Base-by-base conservation (phyloP, 2,329 filamentous ascomycete genomes). In the Paracoccidioides lutzii region DNA sequence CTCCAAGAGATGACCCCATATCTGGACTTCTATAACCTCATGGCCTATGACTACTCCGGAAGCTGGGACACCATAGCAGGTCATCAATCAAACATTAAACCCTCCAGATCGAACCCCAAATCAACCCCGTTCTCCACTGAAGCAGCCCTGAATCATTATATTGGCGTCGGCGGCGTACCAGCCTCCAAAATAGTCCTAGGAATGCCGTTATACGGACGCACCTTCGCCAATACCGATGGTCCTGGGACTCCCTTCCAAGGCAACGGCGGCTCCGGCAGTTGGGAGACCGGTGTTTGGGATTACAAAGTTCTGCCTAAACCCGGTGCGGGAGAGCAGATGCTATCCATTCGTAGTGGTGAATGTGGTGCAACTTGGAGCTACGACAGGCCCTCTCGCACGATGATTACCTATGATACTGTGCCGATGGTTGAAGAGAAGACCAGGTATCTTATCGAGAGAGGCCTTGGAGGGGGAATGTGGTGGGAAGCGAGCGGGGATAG, bases 381-480 rank as follows among this genome's bases (percentile, higher is more conserved):
- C 69, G 79, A 90, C 65, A 69, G 78, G 0, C 69, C 64, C 0
- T 76, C 76, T 35, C 78, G 78, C 57, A 82, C 80, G 56, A 80
- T 97, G 75, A 79, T 97, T 53, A 85, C 80, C 45, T 97, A 95
- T 63, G 81, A 83, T 60, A 78, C 70, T 5, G 69, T 75, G 5
- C 63, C 75, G 4, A 82, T 88, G 71, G 84, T 81, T 3, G 75
- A 78, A 59, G 69, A 74, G 59, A 96, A 96, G 76, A 81, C 83
- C 3, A 72, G 80, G 10, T 95, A 82, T 66, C 80, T 95, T 65
- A 80, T 76, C 64, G 66, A 80, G 15, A 73, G 78, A 30, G 74
- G 78, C 0, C 78, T 96, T 0, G 90, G 90, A 10, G 90, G 90
- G n/a, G 88, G 80, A 22, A 96, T 96, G 90, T 96, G 90, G 89